These are phyloP conservation scores for Chrysoporthe austroafricana DNA, from an alignment of 2,329 filamentous ascomycete genomes.

Conservation along the genomic window DNA sequence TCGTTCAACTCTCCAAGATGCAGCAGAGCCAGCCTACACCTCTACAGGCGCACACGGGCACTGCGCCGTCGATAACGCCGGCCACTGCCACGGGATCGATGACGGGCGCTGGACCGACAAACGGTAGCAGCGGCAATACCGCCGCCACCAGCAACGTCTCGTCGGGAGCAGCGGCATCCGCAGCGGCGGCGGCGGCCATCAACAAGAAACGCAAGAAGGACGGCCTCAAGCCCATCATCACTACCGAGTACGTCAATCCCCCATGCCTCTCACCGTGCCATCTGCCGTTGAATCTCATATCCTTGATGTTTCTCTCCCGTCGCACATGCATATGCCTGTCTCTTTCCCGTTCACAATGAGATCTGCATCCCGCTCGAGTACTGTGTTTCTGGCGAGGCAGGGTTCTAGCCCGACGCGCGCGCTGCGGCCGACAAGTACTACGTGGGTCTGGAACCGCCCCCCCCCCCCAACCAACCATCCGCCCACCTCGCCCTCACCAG, in stretches of 20 bases:
- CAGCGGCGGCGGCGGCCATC: slow-evolving; percentile 23
- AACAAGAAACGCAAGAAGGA: slow-evolving; percentile 72
- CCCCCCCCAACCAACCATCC: background rate
- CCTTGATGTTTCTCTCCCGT: background rate
- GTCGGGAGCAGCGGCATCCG: slow-evolving; percentile 9
- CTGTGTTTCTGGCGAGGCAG: slow-evolving; percentile 4
- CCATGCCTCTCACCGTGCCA: slow-evolving; percentile 14
- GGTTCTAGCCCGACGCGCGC: slow-evolving; percentile 6
- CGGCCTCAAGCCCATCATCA: slow-evolving; percentile 75
- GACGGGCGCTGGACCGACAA: slow-evolving; percentile 16
- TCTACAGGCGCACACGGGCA: slow-evolving; percentile 2
- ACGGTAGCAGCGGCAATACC: slow-evolving; percentile 8
- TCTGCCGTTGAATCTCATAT: background rate
- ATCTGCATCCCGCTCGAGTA: background rate
- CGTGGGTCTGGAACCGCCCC: background rate
- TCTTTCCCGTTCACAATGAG: background rate
- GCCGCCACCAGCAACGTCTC: background rate
- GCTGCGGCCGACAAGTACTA: slow-evolving; percentile 13
- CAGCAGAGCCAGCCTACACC: slow-evolving; percentile 15
- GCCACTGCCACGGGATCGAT: slow-evolving; percentile 16
- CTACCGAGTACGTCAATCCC: slow-evolving; percentile 57
- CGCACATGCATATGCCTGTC: slow-evolving; percentile 3
- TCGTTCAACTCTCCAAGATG: slow-evolving; percentile 13
- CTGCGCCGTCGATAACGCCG: slow-evolving; percentile 17
- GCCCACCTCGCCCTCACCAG: background rate